A percentile compares a stretch with the other conserved stretches of the same genome.
Conservation (phyloP, 2,329 filamentous ascomycete species). For the Aureobasidium sp. region DNA sequence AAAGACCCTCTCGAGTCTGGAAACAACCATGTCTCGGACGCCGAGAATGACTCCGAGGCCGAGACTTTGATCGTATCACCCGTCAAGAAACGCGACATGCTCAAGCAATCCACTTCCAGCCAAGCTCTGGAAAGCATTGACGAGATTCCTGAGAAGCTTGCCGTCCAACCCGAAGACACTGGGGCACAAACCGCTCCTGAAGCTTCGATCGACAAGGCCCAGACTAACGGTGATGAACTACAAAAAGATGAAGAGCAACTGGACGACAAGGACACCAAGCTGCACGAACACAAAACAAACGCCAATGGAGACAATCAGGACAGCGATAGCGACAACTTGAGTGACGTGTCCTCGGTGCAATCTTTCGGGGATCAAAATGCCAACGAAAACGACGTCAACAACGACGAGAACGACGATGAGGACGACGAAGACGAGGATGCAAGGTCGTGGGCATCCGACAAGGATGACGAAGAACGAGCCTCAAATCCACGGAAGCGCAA, state of each 20-base stretch:
- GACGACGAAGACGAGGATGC: constrained; percentile 11
- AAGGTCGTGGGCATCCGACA: constrained; percentile 16
- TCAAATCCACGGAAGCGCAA: constrained; percentile 30
- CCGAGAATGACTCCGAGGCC: constrained; percentile 39
- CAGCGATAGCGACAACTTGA: constrained; percentile 25
- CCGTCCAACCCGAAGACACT: background rate
- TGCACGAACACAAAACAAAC: background rate
- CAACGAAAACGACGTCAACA: background rate
- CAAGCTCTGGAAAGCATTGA: background rate
- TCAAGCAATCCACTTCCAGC: constrained; percentile 23
- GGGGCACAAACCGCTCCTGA: background rate
- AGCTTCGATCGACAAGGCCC: constrained; percentile 8
- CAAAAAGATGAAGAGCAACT: background rate
- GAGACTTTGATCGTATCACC: constrained; percentile 41
- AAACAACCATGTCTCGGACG: constrained; percentile 16
- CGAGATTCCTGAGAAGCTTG: background rate
- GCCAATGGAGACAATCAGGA: background rate
- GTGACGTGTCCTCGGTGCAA: constrained; percentile 23
- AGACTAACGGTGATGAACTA: constrained; percentile 30
- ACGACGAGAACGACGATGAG: background rate
- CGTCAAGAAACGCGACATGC: constrained; percentile 31
- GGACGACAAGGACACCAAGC: background rate
- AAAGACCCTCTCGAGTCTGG: background rate
- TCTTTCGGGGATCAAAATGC: constrained; percentile 14
- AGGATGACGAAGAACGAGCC: constrained; percentile 15